These are phyloP conservation scores for Kwoniella shivajii DNA, from an alignment of 1,284 basidiomycete genomes.

Conservation along the genomic window DNA sequence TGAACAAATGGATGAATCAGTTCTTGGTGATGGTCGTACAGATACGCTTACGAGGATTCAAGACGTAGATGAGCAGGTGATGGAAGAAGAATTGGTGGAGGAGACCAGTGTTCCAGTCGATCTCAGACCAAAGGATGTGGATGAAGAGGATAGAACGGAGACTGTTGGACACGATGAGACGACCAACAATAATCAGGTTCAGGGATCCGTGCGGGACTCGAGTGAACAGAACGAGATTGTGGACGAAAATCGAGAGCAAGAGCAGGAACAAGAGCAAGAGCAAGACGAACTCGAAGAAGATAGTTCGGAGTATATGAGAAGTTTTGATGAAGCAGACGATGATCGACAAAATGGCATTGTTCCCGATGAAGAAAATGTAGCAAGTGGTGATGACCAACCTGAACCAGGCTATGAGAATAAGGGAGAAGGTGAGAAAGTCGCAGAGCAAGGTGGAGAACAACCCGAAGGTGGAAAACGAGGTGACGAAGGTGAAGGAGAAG, in stretches of 20 bases:
- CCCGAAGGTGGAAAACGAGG: not conserved
- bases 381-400: not conserved
- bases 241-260: slow-evolving; percentile 13
- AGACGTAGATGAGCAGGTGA: not conserved
- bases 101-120: not conserved
- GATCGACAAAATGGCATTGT: too few species aligned
- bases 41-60: too few species aligned
- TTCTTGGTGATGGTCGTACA: too few species aligned
- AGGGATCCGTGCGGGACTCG: not conserved
- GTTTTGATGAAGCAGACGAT: too few species aligned
- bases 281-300: not conserved
- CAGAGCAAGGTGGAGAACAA: not conserved
- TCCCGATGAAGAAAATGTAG: too few species aligned
- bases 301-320: too few species aligned
- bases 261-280: slow-evolving; percentile 16
- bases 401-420: not conserved
- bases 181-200: not conserved
- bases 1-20: not conserved
- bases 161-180: not conserved
- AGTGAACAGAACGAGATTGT: slow-evolving; percentile 6
- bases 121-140: not conserved
- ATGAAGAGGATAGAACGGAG: too few species aligned
- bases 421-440: not conserved
- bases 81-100: not conserved
- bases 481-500: not conserved